These are phyloP conservation scores for Podaxis sp. DNA, from an alignment of 768 basidiomycete genomes.

Conservation along the genomic window DNA sequence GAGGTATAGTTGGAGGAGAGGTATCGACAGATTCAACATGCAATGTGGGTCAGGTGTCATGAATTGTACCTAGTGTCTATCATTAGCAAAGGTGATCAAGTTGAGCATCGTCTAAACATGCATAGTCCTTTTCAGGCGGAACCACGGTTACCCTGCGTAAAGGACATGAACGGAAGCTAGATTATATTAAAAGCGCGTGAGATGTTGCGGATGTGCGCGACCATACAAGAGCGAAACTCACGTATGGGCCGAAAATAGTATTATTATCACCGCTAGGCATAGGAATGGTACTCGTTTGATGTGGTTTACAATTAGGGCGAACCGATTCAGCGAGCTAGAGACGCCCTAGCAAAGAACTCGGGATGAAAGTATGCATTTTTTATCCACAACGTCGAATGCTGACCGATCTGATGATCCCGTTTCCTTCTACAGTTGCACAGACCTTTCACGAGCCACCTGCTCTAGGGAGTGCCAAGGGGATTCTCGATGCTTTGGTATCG, in stretches of 20 bases:
- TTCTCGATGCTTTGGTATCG: background rate
- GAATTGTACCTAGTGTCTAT: background rate
- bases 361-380: too few species aligned
- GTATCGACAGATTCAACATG: too few species aligned
- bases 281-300: background rate
- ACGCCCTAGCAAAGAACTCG: too few species aligned
- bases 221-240: background rate
- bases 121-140: background rate
- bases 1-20: too few species aligned
- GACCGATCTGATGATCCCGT: background rate
- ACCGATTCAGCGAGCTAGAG: too few species aligned
- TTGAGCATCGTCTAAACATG: background rate
- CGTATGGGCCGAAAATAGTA: background rate
- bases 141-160: background rate
- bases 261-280: background rate
- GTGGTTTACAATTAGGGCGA: background rate
- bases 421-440: background rate
- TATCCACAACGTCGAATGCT: background rate
- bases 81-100: background rate
- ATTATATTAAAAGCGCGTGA: background rate
- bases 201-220: background rate
- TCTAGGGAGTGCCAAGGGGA: background rate
- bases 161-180: background rate
- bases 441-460: background rate
- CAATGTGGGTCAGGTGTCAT: too few species aligned